Conservation (phyloP, 345 rosid genomes). For the Pelargonium nanum region DNA sequence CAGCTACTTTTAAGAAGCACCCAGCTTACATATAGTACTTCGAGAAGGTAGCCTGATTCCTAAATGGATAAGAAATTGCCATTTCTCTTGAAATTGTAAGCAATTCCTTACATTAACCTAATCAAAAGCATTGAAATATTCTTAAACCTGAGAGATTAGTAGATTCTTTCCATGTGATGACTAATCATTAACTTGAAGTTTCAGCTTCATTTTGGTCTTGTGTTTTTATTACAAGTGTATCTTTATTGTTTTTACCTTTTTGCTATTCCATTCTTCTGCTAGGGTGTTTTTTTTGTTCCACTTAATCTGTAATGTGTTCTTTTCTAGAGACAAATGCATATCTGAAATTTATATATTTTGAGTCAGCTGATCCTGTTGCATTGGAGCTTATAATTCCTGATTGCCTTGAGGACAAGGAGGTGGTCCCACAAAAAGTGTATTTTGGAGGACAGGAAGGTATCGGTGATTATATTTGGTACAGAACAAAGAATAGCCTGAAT, state of each 20-base stretch:
- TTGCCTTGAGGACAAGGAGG: constrained; percentile 62
- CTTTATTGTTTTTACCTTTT: not conserved
- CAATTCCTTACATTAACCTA: too few species aligned
- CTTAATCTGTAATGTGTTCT: not conserved
- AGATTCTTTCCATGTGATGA: not conserved
- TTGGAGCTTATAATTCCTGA: constrained; percentile 62
- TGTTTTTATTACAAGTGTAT: not conserved
- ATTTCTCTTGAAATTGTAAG: too few species aligned
- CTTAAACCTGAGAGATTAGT: too few species aligned
- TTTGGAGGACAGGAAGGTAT: constrained; percentile 86
- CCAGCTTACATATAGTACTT: too few species aligned
- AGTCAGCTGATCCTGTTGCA: constrained; percentile 84
- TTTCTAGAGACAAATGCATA: not conserved
- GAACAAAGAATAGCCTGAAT: constrained; percentile 48
- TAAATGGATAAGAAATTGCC: too few species aligned
- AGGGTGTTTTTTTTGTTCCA: not conserved
- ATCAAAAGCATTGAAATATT: too few species aligned
- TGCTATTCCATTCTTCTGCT: not conserved
- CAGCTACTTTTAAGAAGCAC: too few species aligned
- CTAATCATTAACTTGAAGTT: constrained; percentile 4
- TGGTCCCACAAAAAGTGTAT: constrained; percentile 64
- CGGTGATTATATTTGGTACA: constrained; percentile 79
- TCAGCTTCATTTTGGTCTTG: not conserved
- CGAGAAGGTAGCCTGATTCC: too few species aligned
- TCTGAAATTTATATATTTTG: constrained; percentile 11